phyloP scores from a whole-genome alignment of 2,329 filamentous ascomycete species.

The Phialophora chinensis region DNA sequence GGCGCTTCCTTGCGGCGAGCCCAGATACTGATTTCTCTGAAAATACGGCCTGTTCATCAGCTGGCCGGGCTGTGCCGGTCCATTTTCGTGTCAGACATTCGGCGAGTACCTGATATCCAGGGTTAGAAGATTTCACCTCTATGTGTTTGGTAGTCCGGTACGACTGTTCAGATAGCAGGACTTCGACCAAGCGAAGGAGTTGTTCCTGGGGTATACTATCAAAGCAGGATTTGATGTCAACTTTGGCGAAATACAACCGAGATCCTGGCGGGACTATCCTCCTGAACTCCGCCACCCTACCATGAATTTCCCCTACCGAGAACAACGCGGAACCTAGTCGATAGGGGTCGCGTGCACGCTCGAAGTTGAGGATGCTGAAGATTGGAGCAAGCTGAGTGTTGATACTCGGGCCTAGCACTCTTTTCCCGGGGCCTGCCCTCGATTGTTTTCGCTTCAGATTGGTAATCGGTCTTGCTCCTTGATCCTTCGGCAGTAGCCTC shows the following conservation, averaged over 20 bases:
- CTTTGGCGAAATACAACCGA: slow-evolving; percentile 82
- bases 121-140: slow-evolving; percentile 52
- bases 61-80: slow-evolving; percentile 34
- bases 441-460: slow-evolving; percentile 75
- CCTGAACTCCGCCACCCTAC: slow-evolving; percentile 73
- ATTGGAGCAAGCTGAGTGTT: slow-evolving; percentile 75
- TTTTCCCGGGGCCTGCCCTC: slow-evolving; percentile 59
- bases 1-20: slow-evolving; percentile 55
- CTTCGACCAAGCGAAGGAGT: slow-evolving; percentile 69
- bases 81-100: slow-evolving; percentile 32
- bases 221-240: slow-evolving; percentile 91
- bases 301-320: slow-evolving; percentile 80
- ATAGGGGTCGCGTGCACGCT: slow-evolving; percentile 66
- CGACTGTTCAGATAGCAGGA: slow-evolving; percentile 60
- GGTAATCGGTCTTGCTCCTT: slow-evolving; percentile 79
- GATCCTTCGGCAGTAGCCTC: slow-evolving; percentile 79
- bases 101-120: background rate
- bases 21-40: slow-evolving; percentile 32
- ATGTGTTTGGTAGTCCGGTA: slow-evolving; percentile 79
- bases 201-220: slow-evolving; percentile 89
- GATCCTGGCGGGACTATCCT: slow-evolving; percentile 49
- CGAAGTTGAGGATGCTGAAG: slow-evolving; percentile 76
- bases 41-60: slow-evolving; percentile 24
- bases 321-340: slow-evolving; percentile 80
- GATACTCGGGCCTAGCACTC: slow-evolving; percentile 67